phyloP scores from a whole-genome alignment of 306 rosid genomes.

The Fragaria iinumae region DNA sequence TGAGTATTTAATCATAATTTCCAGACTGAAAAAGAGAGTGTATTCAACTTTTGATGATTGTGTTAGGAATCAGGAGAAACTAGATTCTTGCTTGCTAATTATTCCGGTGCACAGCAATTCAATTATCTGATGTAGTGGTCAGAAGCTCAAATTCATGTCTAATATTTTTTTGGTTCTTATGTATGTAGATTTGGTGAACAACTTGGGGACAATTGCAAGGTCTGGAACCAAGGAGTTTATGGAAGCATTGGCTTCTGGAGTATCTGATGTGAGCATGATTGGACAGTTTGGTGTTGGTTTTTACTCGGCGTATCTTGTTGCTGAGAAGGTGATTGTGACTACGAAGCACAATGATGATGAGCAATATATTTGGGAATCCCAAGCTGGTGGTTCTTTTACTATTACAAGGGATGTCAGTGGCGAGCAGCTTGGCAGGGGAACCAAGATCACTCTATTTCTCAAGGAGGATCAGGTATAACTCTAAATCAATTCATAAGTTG shows the following conservation, averaged over 20 bases:
- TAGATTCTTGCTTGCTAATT: too few species aligned
- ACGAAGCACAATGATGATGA: slow-evolving; percentile 73
- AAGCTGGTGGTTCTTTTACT: slow-evolving; percentile 73
- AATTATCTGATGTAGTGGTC: too few species aligned
- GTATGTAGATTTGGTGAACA: slow-evolving; percentile 64
- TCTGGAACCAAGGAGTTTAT: slow-evolving; percentile 60
- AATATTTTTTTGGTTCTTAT: too few species aligned
- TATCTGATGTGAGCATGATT: slow-evolving; percentile 69
- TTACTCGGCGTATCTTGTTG: slow-evolving; percentile 64
- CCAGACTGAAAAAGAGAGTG: too few species aligned
- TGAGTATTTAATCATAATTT: too few species aligned
- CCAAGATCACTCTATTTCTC: slow-evolving; percentile 69
- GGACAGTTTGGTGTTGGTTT: slow-evolving; percentile 77
- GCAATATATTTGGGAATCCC: slow-evolving; percentile 68
- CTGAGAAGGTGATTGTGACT: slow-evolving; percentile 60
- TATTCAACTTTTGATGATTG: too few species aligned
- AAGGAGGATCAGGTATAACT: slow-evolving; percentile 70
- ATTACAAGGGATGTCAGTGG: slow-evolving; percentile 60
- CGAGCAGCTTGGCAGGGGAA: slow-evolving; percentile 69
- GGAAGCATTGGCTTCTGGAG: slow-evolving; percentile 76
- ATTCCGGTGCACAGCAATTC: too few species aligned
- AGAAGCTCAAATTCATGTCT: background rate
- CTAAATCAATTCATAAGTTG: too few species aligned
- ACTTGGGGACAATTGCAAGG: slow-evolving; percentile 67
- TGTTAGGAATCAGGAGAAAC: too few species aligned